These are phyloP conservation scores for Mycena olivaceomarginata DNA, from an alignment of 768 basidiomycete species.

Conservation along the genomic window DNA sequence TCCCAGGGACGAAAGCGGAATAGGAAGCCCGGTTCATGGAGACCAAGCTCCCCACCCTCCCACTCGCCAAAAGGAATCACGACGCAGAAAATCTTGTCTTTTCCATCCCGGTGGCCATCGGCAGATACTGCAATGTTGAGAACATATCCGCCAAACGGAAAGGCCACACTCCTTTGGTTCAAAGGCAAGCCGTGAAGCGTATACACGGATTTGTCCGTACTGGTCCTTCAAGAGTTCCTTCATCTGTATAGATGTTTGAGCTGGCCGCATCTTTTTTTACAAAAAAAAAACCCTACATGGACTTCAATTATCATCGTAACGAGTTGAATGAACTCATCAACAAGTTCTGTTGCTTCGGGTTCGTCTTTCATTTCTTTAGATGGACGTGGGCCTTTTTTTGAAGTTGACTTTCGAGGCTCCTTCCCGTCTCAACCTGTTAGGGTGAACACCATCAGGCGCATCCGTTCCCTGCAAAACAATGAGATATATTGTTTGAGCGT, in stretches of 20 bases:
- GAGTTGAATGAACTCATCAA: too few relatives aligned
- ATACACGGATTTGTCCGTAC: slow-evolving; percentile 31
- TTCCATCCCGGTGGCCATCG: slow-evolving; percentile 45
- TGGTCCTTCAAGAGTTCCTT: slow-evolving; percentile 28
- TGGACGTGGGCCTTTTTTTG: too few relatives aligned
- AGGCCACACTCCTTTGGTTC: slow-evolving; percentile 3
- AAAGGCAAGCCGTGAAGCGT: slow-evolving; percentile 30
- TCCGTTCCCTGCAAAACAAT: not conserved
- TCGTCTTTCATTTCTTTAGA: too few relatives aligned
- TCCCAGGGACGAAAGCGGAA: slow-evolving; percentile 46
- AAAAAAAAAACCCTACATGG: too few relatives aligned
- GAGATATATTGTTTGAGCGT: too few relatives aligned
- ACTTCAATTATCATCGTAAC: too few relatives aligned
- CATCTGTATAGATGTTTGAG: too few relatives aligned
- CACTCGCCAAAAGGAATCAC: slow-evolving; percentile 47
- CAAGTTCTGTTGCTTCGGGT: too few relatives aligned
- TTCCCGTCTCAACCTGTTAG: not conserved
- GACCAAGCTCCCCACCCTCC: slow-evolving; percentile 48
- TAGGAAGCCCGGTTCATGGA: slow-evolving; percentile 49
- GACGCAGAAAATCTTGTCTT: slow-evolving; percentile 49
- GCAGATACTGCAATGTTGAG: slow-evolving; percentile 49
- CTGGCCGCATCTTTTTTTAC: too few relatives aligned
- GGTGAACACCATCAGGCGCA: slow-evolving; percentile 8
- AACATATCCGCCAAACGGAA: slow-evolving; percentile 49
- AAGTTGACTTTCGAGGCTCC: not conserved